A percentile compares a stretch with the other conserved stretches of the same genome.
Conservation (phyloP, 176 grass and related monocot species). For the Aechmea fasciata region DNA sequence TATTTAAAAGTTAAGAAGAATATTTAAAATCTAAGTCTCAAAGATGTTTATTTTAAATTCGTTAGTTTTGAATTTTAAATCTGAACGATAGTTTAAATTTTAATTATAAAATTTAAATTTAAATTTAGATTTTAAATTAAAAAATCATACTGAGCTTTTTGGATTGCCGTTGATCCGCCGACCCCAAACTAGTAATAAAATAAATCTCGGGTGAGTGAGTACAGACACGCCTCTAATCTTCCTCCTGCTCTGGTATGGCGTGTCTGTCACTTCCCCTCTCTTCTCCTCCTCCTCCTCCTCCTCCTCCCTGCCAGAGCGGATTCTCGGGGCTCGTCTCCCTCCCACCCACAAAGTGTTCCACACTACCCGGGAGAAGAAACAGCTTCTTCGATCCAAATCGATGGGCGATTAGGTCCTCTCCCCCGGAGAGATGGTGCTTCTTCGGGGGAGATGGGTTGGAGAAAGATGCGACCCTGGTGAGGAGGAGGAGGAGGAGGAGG, state of each 20-base stretch:
- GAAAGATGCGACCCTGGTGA: constrained; percentile 26
- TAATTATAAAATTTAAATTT: no score
- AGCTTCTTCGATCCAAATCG: constrained; percentile 1
- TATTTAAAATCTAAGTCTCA: no score
- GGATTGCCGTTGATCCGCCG: no score
- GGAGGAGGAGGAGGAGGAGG: constrained; percentile 10
- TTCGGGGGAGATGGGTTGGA: constrained; percentile 18
- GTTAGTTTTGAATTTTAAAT: no score
- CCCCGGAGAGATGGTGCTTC: neutral
- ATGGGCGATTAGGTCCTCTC: neutral
- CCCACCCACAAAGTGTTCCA: constrained; percentile 5
- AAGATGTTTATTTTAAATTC: no score
- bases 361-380: constrained; percentile 11
- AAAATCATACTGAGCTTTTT: no score
- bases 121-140: no score
- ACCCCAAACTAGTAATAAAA: no score
- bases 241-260: constrained; percentile 21
- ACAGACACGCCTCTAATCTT: neutral
- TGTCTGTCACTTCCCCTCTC: constrained; percentile 11
- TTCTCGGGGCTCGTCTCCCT: constrained; percentile 7
- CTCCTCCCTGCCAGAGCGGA: constrained; percentile 15
- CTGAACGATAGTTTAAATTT: no score
- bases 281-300: constrained; percentile 10
- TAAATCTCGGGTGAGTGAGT: neutral
- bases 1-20: no score